These are phyloP conservation scores for Elongisporangium anandrum DNA, from an alignment of 352 stramenopile genomes.

Conservation along the genomic window DNA sequence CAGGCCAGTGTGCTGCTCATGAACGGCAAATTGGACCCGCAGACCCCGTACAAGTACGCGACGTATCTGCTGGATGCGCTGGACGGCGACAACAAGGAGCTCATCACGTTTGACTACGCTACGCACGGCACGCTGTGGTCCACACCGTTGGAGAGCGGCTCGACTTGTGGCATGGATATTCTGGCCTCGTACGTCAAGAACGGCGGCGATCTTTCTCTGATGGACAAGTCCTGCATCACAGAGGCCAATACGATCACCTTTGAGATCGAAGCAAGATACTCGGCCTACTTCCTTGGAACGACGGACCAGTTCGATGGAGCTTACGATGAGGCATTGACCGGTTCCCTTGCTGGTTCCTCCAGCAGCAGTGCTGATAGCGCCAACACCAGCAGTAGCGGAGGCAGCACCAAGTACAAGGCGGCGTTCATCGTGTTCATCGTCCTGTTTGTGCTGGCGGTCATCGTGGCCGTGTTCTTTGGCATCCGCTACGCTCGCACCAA, in stretches of 20 bases:
- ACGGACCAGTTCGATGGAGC: conserved; percentile 30
- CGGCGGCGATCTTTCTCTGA: conserved; percentile 19
- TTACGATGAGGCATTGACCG: conserved; percentile 10
- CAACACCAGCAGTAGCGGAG: neutral
- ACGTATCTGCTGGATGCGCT: conserved; percentile 24
- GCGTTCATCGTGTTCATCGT: conserved; percentile 41
- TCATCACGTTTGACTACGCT: conserved; percentile 44
- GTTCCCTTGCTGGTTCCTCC: conserved; percentile 1
- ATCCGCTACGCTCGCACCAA: conserved; percentile 16
- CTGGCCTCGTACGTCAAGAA: conserved; percentile 37
- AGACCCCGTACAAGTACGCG: conserved; percentile 50
- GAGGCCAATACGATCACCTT: conserved; percentile 29
- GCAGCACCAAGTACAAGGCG: conserved; percentile 21
- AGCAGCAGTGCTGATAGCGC: conserved; percentile 1
- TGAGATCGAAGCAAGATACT: conserved; percentile 8
- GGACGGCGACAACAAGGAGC: conserved; percentile 26
- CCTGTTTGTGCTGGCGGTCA: conserved; percentile 26
- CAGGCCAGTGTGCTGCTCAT: conserved; percentile 41
- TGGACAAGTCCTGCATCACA: conserved; percentile 43
- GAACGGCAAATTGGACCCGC: conserved; percentile 41
- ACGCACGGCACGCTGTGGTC: conserved; percentile 30
- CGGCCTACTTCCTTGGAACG: conserved; percentile 32
- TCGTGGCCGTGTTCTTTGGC: conserved; percentile 18
- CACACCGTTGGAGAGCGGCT: conserved; percentile 17
- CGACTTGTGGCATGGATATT: conserved; percentile 41